phyloP scores from a whole-genome alignment of 2,329 filamentous ascomycete genomes.

The Hymenoscyphus repandus region DNA sequence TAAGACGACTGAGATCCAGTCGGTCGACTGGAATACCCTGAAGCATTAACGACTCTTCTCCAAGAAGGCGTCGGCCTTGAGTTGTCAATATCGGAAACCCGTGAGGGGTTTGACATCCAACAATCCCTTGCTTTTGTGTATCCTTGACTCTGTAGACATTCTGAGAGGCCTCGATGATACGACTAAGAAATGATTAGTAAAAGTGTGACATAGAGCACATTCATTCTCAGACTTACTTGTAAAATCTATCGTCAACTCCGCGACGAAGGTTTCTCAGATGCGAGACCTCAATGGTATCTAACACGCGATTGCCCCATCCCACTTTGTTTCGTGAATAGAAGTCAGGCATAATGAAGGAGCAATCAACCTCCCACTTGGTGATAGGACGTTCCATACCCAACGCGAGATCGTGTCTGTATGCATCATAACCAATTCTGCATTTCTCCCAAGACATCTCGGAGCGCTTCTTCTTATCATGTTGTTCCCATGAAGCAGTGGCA shows the following conservation, averaged over 20 bases:
- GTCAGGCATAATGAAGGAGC: conserved; percentile 48
- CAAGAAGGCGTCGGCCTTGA: conserved; percentile 54
- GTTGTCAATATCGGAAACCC: conserved; percentile 58
- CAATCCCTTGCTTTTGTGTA: conserved; percentile 46
- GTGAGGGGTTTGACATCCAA: conserved; percentile 62
- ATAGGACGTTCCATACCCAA: conserved; percentile 53
- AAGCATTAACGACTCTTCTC: conserved; percentile 56
- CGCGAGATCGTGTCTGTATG: conserved; percentile 42
- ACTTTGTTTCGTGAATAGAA: conserved; percentile 47
- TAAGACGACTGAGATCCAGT: conserved; percentile 60
- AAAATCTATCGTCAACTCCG: conserved; percentile 53
- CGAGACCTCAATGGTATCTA: conserved; percentile 62
- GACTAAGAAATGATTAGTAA: conserved; percentile 32
- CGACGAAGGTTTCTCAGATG: conserved; percentile 44
- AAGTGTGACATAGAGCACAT: neutral
- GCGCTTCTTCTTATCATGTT: conserved; percentile 25
- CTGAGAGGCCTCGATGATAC: conserved; percentile 62
- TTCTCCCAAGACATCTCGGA: conserved; percentile 42
- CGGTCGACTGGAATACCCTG: conserved; percentile 64
- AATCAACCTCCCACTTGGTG: conserved; percentile 54
- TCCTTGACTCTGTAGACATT: conserved; percentile 60
- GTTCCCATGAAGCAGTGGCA: conserved; percentile 25
- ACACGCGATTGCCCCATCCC: conserved; percentile 51
- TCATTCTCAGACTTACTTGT: conserved; percentile 38
- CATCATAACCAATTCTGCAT: conserved; percentile 55